These are phyloP conservation scores for Gracilaria vermiculophylla DNA, from an alignment of 23 red algal species.

Conservation along the genomic window DNA sequence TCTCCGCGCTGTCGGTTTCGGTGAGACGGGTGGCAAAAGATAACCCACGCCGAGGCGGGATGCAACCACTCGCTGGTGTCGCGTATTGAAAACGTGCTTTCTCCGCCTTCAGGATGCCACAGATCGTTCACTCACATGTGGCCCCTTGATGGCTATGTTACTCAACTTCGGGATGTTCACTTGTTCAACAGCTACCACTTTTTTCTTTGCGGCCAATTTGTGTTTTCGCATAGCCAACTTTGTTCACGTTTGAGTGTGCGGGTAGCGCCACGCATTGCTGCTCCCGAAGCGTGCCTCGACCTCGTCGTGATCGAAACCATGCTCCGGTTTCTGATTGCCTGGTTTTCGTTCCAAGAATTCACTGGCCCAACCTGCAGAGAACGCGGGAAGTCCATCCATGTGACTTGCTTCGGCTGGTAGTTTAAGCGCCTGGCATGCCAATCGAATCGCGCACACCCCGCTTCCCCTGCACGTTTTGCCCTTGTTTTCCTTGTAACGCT, in stretches of 20 bases:
- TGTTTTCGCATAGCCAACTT: too few relatives aligned
- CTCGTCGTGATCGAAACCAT: conserved; percentile 20
- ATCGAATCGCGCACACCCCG: conserved; percentile 11
- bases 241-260: conserved; percentile 24
- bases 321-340: conserved; percentile 21
- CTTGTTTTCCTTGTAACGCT: conserved; percentile 12
- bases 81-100: too few relatives aligned
- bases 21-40: too few relatives aligned
- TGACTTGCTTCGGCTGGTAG: conserved; percentile 17
- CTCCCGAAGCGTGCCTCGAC: neutral
- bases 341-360: conserved; percentile 14
- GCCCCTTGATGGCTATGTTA: too few relatives aligned
- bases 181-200: too few relatives aligned
- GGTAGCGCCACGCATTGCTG: conserved; percentile 26
- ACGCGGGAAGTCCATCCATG: conserved; percentile 32
- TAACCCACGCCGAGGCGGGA: too few relatives aligned
- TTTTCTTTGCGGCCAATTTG: too few relatives aligned
- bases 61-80: too few relatives aligned
- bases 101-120: too few relatives aligned
- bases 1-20: too few relatives aligned
- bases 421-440: conserved; percentile 18
- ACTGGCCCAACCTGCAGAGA: conserved; percentile 7
- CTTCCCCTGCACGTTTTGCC: conserved; percentile 37
- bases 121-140: too few relatives aligned
- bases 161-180: too few relatives aligned